Base-by-base conservation (phyloP, 2,329 filamentous ascomycete species). In the Verticillium nubilum region DNA sequence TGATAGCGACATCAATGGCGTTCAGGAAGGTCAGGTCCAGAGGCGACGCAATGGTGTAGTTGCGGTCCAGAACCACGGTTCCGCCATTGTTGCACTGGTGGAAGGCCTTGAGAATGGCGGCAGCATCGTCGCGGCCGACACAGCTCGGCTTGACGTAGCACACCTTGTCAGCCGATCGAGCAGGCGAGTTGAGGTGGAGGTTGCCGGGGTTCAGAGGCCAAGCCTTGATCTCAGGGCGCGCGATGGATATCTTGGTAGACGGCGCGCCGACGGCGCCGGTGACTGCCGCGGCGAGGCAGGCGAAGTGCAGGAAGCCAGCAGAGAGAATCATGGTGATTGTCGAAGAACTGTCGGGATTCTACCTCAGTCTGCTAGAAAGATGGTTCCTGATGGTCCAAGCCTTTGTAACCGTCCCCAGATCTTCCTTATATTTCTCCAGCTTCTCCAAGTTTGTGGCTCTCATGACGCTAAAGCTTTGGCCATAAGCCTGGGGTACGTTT, bases 1-100 rank as follows among this genome's bases (percentile, higher is more conserved):
- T 70, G 58, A 74, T 76, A 76, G 83, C 80, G 2, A 89, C 72
- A 69, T 90, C 87, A 26, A 90, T 78, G 64, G 84, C 76, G 53
- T 84, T 76, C 19, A 90, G 73, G 68, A 87, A 88, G 0, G 84
- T 88, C 63, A 90, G 70, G 65, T 90, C 84, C 28, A 90, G 68
- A 0, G 86, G 84, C 0, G 84, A 89, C 12, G 80, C 84, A 61
- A 90, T 81, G 0, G 78, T 82, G 67, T 89, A 90, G 2, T 76
- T 78, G 61, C 78, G 74, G 27, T 82, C 80, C 23, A 89, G 82
- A 1, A 88, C 76, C 1, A 88, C 81, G 5, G 81, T 83, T 6
- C 86, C 86, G 5, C 86, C 86, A 58, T 85, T 72, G 65, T 88
- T 88, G 70, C 86, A 89, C 59, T 77, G 66, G 52, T 85, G 73